phyloP scores from a whole-genome alignment of 345 rosid species.

The Eucalyptus fibrosa region DNA sequence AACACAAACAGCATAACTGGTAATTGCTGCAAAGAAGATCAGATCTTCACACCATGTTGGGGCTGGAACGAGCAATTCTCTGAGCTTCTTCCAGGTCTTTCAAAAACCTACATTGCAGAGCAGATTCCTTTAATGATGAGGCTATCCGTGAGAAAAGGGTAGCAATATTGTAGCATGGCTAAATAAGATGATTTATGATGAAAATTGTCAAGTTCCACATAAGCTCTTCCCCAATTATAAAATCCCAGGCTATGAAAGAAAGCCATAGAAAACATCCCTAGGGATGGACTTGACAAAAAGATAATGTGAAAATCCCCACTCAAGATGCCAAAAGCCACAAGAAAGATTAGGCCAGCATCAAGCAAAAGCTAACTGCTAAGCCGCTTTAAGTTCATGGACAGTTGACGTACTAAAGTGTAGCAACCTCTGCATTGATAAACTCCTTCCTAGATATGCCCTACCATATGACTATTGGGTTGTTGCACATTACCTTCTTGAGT shows the following conservation, averaged over 20 bases:
- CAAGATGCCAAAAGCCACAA: not conserved
- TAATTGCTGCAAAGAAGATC: not conserved
- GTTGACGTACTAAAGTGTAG: not conserved
- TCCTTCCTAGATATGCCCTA: not conserved
- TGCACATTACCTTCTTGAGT: conserved; percentile 65
- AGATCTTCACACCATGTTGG: not conserved
- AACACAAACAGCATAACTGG: not conserved
- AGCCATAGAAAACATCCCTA: not conserved
- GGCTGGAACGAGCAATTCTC: conserved; percentile 53
- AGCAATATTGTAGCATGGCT: not conserved
- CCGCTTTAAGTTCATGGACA: not conserved
- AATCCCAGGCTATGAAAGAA: not conserved
- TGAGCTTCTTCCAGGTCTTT: conserved; percentile 93
- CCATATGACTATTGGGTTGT: not conserved
- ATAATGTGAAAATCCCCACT: not conserved
- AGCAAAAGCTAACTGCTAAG: not conserved
- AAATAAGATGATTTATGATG: not conserved
- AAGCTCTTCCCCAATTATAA: not conserved
- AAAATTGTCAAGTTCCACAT: not conserved
- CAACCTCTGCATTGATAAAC: not conserved
- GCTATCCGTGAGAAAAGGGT: not conserved
- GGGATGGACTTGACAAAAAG: not conserved
- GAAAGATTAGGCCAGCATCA: not conserved
- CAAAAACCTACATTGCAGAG: conserved; percentile 41
- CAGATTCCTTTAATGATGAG: not conserved